Base-by-base conservation (phyloP, 768 basidiomycete species). In the Russula sp. region DNA sequence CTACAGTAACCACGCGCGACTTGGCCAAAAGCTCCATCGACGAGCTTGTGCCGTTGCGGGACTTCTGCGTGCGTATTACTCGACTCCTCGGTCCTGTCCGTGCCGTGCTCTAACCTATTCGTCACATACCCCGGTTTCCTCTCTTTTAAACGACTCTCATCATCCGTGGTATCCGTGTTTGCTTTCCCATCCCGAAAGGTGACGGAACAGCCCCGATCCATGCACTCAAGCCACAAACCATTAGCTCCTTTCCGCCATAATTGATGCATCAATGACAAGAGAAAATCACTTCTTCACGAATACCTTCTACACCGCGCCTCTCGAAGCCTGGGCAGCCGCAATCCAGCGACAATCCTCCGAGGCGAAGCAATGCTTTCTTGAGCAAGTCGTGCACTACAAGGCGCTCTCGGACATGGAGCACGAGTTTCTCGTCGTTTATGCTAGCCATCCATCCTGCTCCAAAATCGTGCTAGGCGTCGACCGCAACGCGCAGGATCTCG, bases 301-400 rank as follows among this genome's bases (percentile, higher is more conserved):
- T 3, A 26, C 32, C 28, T 61, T 66, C 56, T 61, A 61, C 53
- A 44, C 57, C 3, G 59, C 18, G 5, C 24, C 66, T 8, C 66
- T 69, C 22, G 63, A 62, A 3, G 22, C 36, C n/a, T 69, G 68
- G 68, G 63, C 59, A 13, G 36, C 66, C 7, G 26, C 57, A 14
- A 57, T 69, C 20, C 68, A 61, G 20, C 40, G 55, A 14, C 20
- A n/a, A 14, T 51, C 55, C 28, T 51, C 16, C 7, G 55, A 61
- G 11, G 58, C 66, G 10, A 40, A 26, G n/a, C 28, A 34, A 42
- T 69, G 65, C 49, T 26, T 49, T 32, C 30, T 69, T 34, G 59
- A 69, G 14, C 56, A 52, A n/a, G 59, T 69, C 63, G 66, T 67
- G 14, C 68, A 69, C 49, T 64, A 64, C 58, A 69, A 69, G 49